Evolutionary conservation across 768 basidiomycete species (phyloP).

Genomic region (Podaxis mareebaensis): DNA sequence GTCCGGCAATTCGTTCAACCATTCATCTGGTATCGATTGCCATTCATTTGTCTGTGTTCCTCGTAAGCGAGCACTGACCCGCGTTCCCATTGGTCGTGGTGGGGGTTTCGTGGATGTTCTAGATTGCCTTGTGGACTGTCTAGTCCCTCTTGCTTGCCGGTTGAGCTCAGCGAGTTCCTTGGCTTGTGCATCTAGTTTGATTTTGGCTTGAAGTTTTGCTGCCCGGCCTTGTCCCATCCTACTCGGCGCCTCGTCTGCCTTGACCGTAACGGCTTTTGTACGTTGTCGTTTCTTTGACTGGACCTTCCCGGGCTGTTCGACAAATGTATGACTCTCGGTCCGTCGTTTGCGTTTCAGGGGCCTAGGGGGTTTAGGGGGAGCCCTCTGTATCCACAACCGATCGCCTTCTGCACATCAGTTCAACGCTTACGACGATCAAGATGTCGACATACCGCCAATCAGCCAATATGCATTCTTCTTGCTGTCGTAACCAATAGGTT

Average conservation of each 20-base stretch:
- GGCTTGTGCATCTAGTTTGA: constrained; percentile 67
- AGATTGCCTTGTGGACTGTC: constrained; percentile 13
- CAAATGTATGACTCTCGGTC: constrained; percentile 15
- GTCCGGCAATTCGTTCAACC: constrained; percentile 42
- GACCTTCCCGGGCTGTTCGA: constrained; percentile 16
- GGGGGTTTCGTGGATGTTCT: constrained; percentile 20
- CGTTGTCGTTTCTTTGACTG: constrained; percentile 27
- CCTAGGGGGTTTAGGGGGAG: constrained; percentile 47
- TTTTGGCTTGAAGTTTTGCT: constrained; percentile 72
- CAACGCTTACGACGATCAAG: background rate
- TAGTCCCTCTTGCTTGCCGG: constrained; percentile 39
- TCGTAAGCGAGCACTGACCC: constrained; percentile 66
- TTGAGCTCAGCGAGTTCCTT: constrained; percentile 67
- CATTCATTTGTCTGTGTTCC: constrained; percentile 64
- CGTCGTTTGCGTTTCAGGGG: constrained; percentile 43
- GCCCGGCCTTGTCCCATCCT: constrained; percentile 54
- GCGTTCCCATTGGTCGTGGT: constrained; percentile 50
- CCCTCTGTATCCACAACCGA: constrained; percentile 86
- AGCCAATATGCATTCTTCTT: constrained; percentile 83
- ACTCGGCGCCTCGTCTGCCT: constrained; percentile 18
- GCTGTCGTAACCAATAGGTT: constrained; percentile 83
- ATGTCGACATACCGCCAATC: constrained; percentile 62
- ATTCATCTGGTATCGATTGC: constrained; percentile 80
- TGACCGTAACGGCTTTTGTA: constrained; percentile 3
- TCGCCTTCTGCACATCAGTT: constrained; percentile 48